Base-by-base conservation (phyloP, 2,329 filamentous ascomycete species). In the Bipolaris victoriae region DNA sequence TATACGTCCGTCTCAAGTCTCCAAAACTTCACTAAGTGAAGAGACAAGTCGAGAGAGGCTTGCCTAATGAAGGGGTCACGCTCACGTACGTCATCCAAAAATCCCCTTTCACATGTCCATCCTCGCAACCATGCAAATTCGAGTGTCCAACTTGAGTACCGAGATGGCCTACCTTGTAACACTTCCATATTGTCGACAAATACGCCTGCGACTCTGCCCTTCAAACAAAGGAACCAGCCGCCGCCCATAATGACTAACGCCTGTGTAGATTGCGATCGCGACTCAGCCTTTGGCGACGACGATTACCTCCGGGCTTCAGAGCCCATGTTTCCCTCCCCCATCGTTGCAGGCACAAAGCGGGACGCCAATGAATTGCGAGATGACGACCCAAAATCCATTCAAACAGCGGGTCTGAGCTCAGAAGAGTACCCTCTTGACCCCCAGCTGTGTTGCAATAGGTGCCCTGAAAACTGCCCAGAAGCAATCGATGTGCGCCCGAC, bases 341-440 rank as follows among this genome's bases (percentile, higher is more conserved):
- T 67, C 33, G 58, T 72, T 47, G 70, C 70, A 55, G 72, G 71
- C 33, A 67, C 68, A 57, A 76, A 76, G 67, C 72, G 73, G 54
- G 61, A 62, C 61, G 69, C 65, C 49, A 64, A 64, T 55, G 53
- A 60, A 51, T 60, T 66, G 56, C 65, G 58, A 54, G 57, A 59
- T 39, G 60, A 68, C 26, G 50, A 52, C 46, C 58, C 40, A 40
- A 55, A 54, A 52, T 57, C 57, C 51, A 48, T 58, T 53, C 58
- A 52, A 53, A 37, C 57, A 37, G 50, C 55, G 55, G 55, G 52
- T 41, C 61, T 68, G 43, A 55, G 55, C 37, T 63, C 46, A 26
- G 60, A 46, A 61, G 57, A 52, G 49, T 44, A 52, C 50, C 50
- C 44, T 46, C 50, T 52, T 46, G 50, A 52, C 45, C 43, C 50